phyloP scores from a whole-genome alignment of 371 early-diverging fungal genomes.

The Fennellomyces sp. region DNA sequence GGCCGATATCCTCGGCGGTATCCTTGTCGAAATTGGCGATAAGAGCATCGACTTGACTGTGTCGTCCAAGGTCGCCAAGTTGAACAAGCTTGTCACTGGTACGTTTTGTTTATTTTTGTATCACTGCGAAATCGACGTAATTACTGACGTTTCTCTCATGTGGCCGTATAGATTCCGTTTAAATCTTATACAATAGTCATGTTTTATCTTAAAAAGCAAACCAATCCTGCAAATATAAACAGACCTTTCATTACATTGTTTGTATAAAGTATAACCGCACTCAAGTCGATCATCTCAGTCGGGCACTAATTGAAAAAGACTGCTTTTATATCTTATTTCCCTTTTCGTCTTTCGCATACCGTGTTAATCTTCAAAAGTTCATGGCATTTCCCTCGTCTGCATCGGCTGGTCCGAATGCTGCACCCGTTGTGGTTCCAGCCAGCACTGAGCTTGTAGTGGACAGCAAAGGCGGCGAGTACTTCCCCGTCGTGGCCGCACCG shows the following conservation, averaged over 20 bases:
- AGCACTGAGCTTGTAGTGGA: conserved; percentile 1
- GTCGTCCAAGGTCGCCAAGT: conserved; percentile 91
- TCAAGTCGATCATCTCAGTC: too few species aligned
- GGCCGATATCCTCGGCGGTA: conserved; percentile 93
- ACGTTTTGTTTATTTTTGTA: conserved; percentile 8
- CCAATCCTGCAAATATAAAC: not conserved
- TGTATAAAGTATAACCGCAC: too few species aligned
- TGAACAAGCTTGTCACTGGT: conserved; percentile 86
- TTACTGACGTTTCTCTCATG: too few species aligned
- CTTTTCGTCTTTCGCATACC: not conserved
- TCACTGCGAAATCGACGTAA: too few species aligned
- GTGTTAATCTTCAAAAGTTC: not conserved
- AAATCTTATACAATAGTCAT: not conserved
- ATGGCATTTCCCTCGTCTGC: conserved; percentile 14
- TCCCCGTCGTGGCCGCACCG: conserved; percentile 6
- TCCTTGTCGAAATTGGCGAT: conserved; percentile 96
- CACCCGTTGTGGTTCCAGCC: not conserved
- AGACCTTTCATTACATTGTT: not conserved
- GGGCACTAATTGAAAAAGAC: not conserved
- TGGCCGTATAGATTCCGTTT: not conserved
- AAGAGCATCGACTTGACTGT: conserved; percentile 98
- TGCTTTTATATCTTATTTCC: not conserved
- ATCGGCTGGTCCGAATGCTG: conserved; percentile 23
- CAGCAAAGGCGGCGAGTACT: not conserved
- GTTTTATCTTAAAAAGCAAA: not conserved